phyloP scores from a whole-genome alignment of 208 protist species.

The Trypanosomatidae sp. region DNA sequence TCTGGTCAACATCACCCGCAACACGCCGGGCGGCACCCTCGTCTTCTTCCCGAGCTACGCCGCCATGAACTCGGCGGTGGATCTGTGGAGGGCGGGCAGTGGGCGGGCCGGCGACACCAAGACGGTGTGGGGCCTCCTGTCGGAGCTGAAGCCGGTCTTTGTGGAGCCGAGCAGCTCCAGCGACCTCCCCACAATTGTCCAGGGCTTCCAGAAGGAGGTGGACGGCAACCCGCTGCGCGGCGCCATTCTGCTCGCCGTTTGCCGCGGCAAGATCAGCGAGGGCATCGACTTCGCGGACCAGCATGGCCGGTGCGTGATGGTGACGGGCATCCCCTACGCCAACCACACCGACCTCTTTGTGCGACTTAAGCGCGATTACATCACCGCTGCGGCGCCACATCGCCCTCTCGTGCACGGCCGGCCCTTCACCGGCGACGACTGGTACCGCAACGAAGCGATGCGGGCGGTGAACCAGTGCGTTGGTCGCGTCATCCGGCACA shows the following conservation, averaged over 20 bases:
- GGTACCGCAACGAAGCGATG: slow-evolving; percentile 96
- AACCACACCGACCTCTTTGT: slow-evolving; percentile 91
- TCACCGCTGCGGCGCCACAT: slow-evolving; percentile 58
- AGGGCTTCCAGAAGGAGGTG: slow-evolving; percentile 73
- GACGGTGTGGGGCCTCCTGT: slow-evolving; percentile 84
- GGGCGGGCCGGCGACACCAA: slow-evolving; percentile 31
- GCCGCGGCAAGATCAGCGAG: slow-evolving; percentile 97
- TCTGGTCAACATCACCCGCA: slow-evolving; percentile 84
- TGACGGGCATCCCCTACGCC: slow-evolving; percentile 95
- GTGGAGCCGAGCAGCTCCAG: slow-evolving; percentile 68
- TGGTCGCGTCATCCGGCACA: slow-evolving; percentile 97
- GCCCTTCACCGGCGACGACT: slow-evolving; percentile 90
- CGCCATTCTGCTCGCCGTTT: slow-evolving; percentile 96
- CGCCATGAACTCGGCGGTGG: slow-evolving; percentile 68
- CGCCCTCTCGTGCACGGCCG: slow-evolving; percentile 69
- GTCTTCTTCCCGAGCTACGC: slow-evolving; percentile 97
- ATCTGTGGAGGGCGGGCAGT: slow-evolving; percentile 67
- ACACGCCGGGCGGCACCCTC: slow-evolving; percentile 95
- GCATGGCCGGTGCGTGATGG: slow-evolving; percentile 94
- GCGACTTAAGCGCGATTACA: slow-evolving; percentile 78
- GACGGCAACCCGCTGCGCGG: slow-evolving; percentile 51
- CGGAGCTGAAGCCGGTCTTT: slow-evolving; percentile 83
- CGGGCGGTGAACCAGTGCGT: slow-evolving; percentile 98
- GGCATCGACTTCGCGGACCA: slow-evolving; percentile 97
- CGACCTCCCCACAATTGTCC: slow-evolving; percentile 58